Conservation (phyloP, 139 green algal species). For the Chloropicon primus region DNA sequence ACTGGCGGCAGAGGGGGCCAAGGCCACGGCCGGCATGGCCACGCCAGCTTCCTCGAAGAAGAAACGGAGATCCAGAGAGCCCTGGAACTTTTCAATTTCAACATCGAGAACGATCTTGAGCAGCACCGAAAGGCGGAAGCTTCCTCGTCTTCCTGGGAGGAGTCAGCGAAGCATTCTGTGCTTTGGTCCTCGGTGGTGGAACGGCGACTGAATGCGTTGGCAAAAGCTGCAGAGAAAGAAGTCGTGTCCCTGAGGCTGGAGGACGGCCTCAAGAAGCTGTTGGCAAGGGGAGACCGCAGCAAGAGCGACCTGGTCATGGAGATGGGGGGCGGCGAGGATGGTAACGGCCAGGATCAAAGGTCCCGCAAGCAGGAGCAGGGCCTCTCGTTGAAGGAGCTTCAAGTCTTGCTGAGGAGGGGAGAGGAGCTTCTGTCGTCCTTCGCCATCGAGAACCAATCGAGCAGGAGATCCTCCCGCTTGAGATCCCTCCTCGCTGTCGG, state of each 20-base stretch:
- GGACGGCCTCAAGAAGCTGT: neutral
- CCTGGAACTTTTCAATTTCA: neutral
- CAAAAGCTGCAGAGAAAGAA: neutral
- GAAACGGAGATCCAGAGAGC: neutral
- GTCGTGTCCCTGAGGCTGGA: neutral
- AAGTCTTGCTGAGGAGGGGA: neutral
- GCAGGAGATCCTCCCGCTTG: neutral
- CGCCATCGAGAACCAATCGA: neutral
- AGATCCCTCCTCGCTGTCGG: neutral
- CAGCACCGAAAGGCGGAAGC: neutral
- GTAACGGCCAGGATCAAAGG: too few species aligned
- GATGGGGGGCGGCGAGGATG: neutral
- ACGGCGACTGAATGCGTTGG: neutral
- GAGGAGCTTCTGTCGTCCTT: neutral
- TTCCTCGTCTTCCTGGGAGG: neutral
- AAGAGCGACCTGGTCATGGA: neutral
- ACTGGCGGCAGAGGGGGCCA: neutral
- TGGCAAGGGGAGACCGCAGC: neutral
- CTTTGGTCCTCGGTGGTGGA: neutral
- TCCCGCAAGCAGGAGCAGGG: too few species aligned
- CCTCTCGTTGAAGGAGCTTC: neutral
- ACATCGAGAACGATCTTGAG: neutral
- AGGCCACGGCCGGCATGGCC: too few species aligned
- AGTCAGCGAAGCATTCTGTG: neutral
- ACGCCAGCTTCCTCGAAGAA: too few species aligned